Conservation (phyloP, 805 yeast genomes). For the Metschnikowia cubensis region DNA sequence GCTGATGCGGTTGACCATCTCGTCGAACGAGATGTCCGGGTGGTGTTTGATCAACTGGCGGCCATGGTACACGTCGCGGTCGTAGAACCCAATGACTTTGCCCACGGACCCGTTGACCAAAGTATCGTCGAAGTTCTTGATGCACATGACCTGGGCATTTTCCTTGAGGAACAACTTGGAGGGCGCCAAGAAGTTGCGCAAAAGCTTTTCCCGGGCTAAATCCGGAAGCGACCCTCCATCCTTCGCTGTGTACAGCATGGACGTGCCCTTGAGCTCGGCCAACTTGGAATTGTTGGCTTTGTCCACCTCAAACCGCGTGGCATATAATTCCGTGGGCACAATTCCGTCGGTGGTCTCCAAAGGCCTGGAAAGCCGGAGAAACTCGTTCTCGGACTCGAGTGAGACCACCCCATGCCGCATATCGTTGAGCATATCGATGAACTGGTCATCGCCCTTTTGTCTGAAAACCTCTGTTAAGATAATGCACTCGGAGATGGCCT, state of each 20-base stretch:
- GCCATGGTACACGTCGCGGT: constrained; percentile 37
- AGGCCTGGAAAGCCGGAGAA: constrained; percentile 53
- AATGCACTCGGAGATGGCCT: constrained; percentile 59
- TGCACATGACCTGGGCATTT: constrained; percentile 92
- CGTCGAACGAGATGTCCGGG: constrained; percentile 19
- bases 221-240: constrained; percentile 36
- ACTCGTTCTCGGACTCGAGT: constrained; percentile 43
- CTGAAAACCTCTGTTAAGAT: constrained; percentile 78
- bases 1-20: constrained; percentile 17
- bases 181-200: constrained; percentile 18
- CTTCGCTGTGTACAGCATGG: constrained; percentile 39
- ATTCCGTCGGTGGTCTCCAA: constrained; percentile 68
- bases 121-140: constrained; percentile 68
- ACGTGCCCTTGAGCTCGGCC: constrained; percentile 43
- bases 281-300: constrained; percentile 53
- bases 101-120: constrained; percentile 94
- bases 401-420: constrained; percentile 70
- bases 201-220: constrained; percentile 5
- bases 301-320: constrained; percentile 84
- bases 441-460: constrained; percentile 73
- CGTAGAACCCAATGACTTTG: constrained; percentile 55
- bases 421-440: constrained; percentile 76
- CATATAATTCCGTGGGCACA: constrained; percentile 83
- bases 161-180: constrained; percentile 48
- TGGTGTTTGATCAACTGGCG: constrained; percentile 16